A percentile compares a stretch with the other conserved stretches of the same genome.
phyloP scores from a whole-genome alignment of 352 stramenopile genomes.

The Pythium grandisporangium region DNA sequence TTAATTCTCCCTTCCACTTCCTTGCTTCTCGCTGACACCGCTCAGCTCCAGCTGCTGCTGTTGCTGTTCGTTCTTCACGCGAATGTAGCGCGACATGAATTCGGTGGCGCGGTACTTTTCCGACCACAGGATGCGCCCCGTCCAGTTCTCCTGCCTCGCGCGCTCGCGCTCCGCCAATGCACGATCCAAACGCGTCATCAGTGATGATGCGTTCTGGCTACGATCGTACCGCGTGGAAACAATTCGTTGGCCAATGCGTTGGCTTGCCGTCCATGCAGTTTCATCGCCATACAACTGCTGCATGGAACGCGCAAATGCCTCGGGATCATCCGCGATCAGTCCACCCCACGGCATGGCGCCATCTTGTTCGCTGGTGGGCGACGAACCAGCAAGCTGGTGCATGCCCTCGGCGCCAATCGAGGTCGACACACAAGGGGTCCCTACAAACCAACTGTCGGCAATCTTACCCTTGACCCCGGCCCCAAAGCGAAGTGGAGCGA shows the following conservation, averaged over 20 bases:
- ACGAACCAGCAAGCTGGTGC: constrained; percentile 5
- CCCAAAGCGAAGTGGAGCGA: constrained; percentile 90
- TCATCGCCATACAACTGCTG: constrained; percentile 29
- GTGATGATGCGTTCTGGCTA: constrained; percentile 26
- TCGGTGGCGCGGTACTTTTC: constrained; percentile 75
- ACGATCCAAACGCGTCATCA: constrained; percentile 44
- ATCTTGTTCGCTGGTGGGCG: too few relatives aligned
- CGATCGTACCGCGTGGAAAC: constrained; percentile 36
- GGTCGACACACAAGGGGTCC: constrained; percentile 86
- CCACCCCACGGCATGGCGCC: constrained; percentile 33
- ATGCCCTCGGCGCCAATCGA: constrained; percentile 88
- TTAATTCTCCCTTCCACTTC: too few relatives aligned
- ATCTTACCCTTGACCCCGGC: constrained; percentile 95
- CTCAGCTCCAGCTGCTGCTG: too few relatives aligned
- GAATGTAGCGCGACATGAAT: constrained; percentile 82
- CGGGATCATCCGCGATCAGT: constrained; percentile 28
- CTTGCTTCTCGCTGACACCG: too few relatives aligned
- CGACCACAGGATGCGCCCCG: constrained; percentile 74
- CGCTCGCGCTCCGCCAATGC: constrained; percentile 17
- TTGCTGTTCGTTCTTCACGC: constrained; percentile 45
- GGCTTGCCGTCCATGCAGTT: constrained; percentile 24
- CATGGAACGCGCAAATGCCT: constrained; percentile 34
- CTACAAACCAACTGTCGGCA: constrained; percentile 87
- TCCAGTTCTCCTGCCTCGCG: constrained; percentile 43
- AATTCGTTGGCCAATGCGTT: constrained; percentile 16